These are phyloP conservation scores for Trichophaea hybrida DNA, from an alignment of 2,329 filamentous ascomycete species.

Conservation along the genomic window DNA sequence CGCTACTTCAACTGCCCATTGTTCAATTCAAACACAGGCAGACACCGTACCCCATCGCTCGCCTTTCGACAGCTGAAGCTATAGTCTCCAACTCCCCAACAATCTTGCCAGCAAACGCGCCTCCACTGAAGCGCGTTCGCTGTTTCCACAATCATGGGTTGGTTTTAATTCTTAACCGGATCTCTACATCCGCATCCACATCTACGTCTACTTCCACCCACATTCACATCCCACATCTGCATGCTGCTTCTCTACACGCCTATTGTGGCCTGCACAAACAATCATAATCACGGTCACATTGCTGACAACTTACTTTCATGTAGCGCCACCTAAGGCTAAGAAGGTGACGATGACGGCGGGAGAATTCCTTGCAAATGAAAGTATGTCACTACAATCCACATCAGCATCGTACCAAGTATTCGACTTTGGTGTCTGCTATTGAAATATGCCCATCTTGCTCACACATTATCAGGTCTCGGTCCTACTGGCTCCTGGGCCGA, in stretches of 20 bases:
- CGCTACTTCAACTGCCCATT: not conserved
- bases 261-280: not conserved
- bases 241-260: not conserved
- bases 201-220: too few species aligned
- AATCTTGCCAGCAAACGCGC: slow-evolving; percentile 19
- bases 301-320: not conserved
- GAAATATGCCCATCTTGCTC: slow-evolving; percentile 22
- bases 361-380: slow-evolving; percentile 83
- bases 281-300: not conserved
- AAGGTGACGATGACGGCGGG: slow-evolving; percentile 96
- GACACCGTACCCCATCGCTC: not conserved
- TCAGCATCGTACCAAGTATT: not conserved
- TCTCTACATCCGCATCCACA: too few species aligned
- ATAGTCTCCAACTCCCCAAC: not conserved
- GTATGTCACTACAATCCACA: slow-evolving; percentile 40
- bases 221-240: too few species aligned
- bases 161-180: not conserved
- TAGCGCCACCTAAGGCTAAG: slow-evolving; percentile 71
- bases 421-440: not conserved
- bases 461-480: slow-evolving; percentile 39
- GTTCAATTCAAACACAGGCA: not conserved
- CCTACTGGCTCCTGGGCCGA: slow-evolving; percentile 68
- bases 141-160: slow-evolving; percentile 46
- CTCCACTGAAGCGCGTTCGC: slow-evolving; percentile 24
- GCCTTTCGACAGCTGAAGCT: slow-evolving; percentile 6